Base-by-base conservation (phyloP, 768 basidiomycete genomes). In the Trametes gibbosa region DNA sequence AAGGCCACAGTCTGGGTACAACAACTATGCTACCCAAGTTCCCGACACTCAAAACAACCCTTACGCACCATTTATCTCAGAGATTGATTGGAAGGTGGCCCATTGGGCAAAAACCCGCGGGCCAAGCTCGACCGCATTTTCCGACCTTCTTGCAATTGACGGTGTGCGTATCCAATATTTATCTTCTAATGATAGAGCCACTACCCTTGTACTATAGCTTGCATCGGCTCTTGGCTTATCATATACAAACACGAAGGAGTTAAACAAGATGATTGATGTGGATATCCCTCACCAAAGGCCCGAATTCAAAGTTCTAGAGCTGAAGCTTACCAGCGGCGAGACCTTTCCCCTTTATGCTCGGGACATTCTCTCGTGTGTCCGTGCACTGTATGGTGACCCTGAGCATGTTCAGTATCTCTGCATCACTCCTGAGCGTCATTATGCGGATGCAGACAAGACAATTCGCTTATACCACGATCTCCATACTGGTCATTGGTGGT, bases 401-500 rank as follows among this genome's bases (percentile, higher is more conserved):
- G 65, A 75, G 17, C 73, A 74, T 61, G 53, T 66, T 0, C 39
- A 23, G 0, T 56, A 70, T 32, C 67, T 79, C 0, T 58, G 68
- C 1, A 68, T 74, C 52, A 52, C 58, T 2, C 77, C 76, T 0
- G 77, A 77, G 52, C 61, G 65, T 2, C 77, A 78, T 45, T 79
- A 72, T 56, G 24, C 56, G 0, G 73, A 76, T 57, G 58, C 34
- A 0, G 68, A 69, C 17, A 25, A 66, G 12, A 70, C 45, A 1
- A 45, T 61, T 1, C 61, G 72, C 0, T 9, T 78, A 1, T 79
- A 70, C 58, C 58, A 0, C n/a, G n/a, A n/a, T n/a, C n/a, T n/a
- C n/a, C n/a, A n/a, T n/a, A n/a, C n/a, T n/a, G n/a, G n/a, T n/a
- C 71, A 73, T 41, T 82, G 81, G 81, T 81, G 80, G 81, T 81